Conservation (phyloP, 1,284 basidiomycete genomes). For the Ganoderma meredithae region DNA sequence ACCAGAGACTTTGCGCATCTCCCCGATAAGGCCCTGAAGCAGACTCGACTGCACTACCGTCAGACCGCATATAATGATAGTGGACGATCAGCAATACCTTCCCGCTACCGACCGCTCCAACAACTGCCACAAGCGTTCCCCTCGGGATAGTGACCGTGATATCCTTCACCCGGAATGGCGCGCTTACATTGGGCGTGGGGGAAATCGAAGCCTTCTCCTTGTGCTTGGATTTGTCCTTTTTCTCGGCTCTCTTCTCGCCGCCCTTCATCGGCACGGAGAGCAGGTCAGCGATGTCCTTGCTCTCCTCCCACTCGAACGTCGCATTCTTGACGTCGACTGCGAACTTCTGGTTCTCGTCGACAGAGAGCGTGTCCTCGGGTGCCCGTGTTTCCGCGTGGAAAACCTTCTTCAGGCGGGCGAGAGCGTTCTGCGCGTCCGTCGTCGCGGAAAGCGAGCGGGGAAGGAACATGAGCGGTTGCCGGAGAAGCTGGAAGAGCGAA, state of each 20-base stretch:
- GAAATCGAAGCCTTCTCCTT: slow-evolving; percentile 28
- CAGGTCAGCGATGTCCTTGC: slow-evolving; percentile 30
- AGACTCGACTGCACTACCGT: slow-evolving; percentile 63
- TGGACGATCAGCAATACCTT: slow-evolving; percentile 23
- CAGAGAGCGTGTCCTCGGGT: slow-evolving; percentile 47
- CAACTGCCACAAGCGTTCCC: slow-evolving; percentile 69
- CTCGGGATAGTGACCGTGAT: slow-evolving; percentile 62
- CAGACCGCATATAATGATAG: not conserved
- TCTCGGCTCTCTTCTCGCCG: slow-evolving; percentile 30
- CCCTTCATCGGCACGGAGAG: slow-evolving; percentile 24
- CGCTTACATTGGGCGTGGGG: slow-evolving; percentile 13
- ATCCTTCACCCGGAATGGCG: slow-evolving; percentile 59
- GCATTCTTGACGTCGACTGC: slow-evolving; percentile 63
- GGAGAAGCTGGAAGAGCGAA: slow-evolving; percentile 71
- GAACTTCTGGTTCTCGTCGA: slow-evolving; percentile 54
- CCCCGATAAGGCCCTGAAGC: slow-evolving; percentile 75
- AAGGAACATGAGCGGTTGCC: slow-evolving; percentile 75
- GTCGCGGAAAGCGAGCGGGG: slow-evolving; percentile 70
- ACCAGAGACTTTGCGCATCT: slow-evolving; percentile 69
- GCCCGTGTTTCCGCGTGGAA: slow-evolving; percentile 66
- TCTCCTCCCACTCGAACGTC: slow-evolving; percentile 71
- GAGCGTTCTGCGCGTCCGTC: slow-evolving; percentile 70
- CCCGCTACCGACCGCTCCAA: slow-evolving; percentile 64
- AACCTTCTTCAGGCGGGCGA: slow-evolving; percentile 59
- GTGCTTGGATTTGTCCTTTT: slow-evolving; percentile 36